phyloP scores from a whole-genome alignment of 2,329 filamentous ascomycete species.

The Botrytis fragariae region DNA sequence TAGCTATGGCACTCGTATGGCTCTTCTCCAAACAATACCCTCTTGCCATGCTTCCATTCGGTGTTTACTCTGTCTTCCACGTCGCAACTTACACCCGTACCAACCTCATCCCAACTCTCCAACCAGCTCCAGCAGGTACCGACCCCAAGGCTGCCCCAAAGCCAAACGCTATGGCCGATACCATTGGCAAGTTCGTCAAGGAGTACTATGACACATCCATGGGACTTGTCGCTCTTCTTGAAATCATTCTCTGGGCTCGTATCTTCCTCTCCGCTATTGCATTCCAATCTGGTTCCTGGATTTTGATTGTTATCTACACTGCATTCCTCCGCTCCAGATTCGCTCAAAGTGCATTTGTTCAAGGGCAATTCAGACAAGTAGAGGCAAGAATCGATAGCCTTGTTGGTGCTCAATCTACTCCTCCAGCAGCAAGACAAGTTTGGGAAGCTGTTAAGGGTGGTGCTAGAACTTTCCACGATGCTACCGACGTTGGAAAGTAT shows the following conservation, averaged over 20 bases:
- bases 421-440: slow-evolving; percentile 71
- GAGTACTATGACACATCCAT: slow-evolving; percentile 96
- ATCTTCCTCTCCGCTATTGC: slow-evolving; percentile 76
- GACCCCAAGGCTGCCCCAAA: slow-evolving; percentile 54
- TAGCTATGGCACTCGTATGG: slow-evolving; percentile 93
- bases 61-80: slow-evolving; percentile 97
- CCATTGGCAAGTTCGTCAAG: slow-evolving; percentile 92
- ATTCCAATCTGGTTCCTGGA: slow-evolving; percentile 89
- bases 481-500: slow-evolving; percentile 77
- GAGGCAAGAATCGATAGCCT: slow-evolving; percentile 76
- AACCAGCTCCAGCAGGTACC: slow-evolving; percentile 60
- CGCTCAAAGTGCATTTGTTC: slow-evolving; percentile 89
- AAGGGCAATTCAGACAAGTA: slow-evolving; percentile 71
- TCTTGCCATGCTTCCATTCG: slow-evolving; percentile 88
- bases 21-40: slow-evolving; percentile 87
- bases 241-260: slow-evolving; percentile 84
- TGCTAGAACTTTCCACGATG: slow-evolving; percentile 71
- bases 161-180: slow-evolving; percentile 64
- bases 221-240: slow-evolving; percentile 84
- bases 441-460: slow-evolving; percentile 79
- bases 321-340: slow-evolving; percentile 88
- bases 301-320: slow-evolving; percentile 82
- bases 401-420: slow-evolving; percentile 81
- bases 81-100: slow-evolving; percentile 94
- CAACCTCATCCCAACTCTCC: slow-evolving; percentile 84